Conservation (phyloP, 805 yeast species). For the Starmerella apis region DNA sequence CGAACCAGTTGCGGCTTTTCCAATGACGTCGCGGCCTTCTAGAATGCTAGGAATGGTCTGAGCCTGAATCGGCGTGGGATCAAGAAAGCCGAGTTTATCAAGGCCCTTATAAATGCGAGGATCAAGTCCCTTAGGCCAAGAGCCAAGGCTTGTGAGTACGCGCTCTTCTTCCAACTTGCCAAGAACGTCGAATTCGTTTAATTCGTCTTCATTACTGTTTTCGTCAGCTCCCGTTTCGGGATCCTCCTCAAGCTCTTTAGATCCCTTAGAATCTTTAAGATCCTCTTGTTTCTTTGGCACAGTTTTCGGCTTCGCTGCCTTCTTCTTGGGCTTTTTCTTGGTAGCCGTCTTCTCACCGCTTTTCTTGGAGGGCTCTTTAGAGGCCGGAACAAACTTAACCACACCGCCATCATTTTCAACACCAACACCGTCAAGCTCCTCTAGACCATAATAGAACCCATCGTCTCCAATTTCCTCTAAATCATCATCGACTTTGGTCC, state of each 20-base stretch:
- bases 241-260: not conserved
- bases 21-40: constrained; percentile 71
- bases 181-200: constrained; percentile 15
- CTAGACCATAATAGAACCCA: constrained; percentile 85
- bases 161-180: constrained; percentile 15
- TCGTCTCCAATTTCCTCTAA: constrained; percentile 62
- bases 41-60: constrained; percentile 64
- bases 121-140: constrained; percentile 31
- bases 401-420: constrained; percentile 63
- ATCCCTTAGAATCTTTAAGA: not conserved
- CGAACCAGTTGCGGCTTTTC: constrained; percentile 95
- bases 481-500: constrained; percentile 55
- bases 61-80: constrained; percentile 80
- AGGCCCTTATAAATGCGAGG: constrained; percentile 52
- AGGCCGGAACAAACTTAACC: constrained; percentile 36
- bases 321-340: constrained; percentile 28
- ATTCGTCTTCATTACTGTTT: constrained; percentile 9
- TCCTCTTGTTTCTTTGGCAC: not conserved
- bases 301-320: constrained; percentile 10
- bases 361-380: not conserved
- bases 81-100: constrained; percentile 43
- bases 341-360: constrained; percentile 35
- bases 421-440: constrained; percentile 67
- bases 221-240: constrained; percentile 1
- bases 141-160: constrained; percentile 27